Conservation (phyloP, 2,329 filamentous ascomycete genomes). For the Sordariomycetes sp. region DNA sequence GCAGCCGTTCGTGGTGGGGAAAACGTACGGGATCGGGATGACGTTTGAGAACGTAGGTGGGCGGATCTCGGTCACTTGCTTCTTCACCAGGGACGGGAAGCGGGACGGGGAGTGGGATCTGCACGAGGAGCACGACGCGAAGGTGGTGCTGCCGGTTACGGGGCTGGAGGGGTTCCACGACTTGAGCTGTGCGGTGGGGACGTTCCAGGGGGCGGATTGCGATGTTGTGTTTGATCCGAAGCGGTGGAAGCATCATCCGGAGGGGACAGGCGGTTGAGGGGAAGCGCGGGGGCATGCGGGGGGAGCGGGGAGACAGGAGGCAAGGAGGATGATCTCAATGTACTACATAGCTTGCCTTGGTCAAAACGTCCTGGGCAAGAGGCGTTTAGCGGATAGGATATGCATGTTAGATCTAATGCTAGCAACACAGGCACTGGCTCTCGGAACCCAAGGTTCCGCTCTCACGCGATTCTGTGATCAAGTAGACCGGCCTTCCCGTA, state of each 20-base stretch:
- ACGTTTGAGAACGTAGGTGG: conserved; percentile 33
- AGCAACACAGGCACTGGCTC: too few relatives aligned
- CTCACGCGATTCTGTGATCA: too few relatives aligned
- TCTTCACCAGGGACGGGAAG: conserved; percentile 59
- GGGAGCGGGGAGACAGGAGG: neutral
- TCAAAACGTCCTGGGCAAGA: too few relatives aligned
- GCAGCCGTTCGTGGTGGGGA: conserved; percentile 48
- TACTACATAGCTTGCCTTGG: too few relatives aligned
- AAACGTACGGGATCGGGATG: conserved; percentile 65
- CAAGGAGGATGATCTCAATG: neutral
- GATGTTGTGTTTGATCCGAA: conserved; percentile 53
- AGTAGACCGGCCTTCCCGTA: too few relatives aligned
- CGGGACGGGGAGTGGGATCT: conserved; percentile 56
- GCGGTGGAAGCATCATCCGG: conserved; percentile 41
- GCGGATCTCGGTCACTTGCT: conserved; percentile 43
- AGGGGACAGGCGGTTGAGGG: neutral
- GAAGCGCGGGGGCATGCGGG: neutral
- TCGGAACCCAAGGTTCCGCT: too few relatives aligned
- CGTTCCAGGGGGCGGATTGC: conserved; percentile 57
- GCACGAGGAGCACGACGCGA: conserved; percentile 60
- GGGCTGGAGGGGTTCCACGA: conserved; percentile 65
- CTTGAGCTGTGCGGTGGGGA: conserved; percentile 59
- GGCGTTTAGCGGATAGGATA: too few relatives aligned
- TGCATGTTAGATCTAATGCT: too few relatives aligned
- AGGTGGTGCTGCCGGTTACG: conserved; percentile 48